Evolutionary conservation across 768 basidiomycete genomes (phyloP).

Genomic region (Hydnomerulius pinastri): DNA sequence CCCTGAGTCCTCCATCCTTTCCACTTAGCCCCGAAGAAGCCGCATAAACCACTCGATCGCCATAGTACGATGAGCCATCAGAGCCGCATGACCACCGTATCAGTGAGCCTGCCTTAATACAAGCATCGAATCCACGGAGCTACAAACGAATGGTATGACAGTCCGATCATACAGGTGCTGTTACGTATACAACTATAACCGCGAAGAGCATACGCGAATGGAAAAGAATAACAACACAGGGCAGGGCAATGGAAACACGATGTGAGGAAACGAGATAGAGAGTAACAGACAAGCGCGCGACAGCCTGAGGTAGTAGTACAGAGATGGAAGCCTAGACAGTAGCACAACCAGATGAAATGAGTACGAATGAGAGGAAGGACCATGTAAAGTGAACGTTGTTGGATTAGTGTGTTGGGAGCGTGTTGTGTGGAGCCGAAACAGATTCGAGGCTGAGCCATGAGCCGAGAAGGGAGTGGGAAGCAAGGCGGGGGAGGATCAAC

Average conservation of each 20-base stretch:
- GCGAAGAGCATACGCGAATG: background rate
- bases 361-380: conserved; percentile 1
- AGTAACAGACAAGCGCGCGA: conserved; percentile 15
- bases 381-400: conserved; percentile 10
- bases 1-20: too few species aligned
- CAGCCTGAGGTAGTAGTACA: conserved; percentile 24
- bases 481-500: background rate
- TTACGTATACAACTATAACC: background rate
- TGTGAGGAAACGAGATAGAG: background rate
- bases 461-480: background rate
- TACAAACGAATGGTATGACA: background rate
- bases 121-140: background rate
- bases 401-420: background rate
- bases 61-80: too few species aligned
- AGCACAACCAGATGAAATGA: conserved; percentile 8
- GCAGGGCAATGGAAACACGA: background rate
- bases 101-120: background rate
- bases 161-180: background rate
- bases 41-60: too few species aligned
- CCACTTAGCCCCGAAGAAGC: too few species aligned
- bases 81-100: background rate
- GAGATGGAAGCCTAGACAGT: too few species aligned
- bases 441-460: too few species aligned
- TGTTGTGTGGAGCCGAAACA: background rate
- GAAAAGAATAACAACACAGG: conserved; percentile 7